These are phyloP conservation scores for Dactylellina leptospora DNA, from an alignment of 2,329 filamentous ascomycete genomes.

Conservation along the genomic window DNA sequence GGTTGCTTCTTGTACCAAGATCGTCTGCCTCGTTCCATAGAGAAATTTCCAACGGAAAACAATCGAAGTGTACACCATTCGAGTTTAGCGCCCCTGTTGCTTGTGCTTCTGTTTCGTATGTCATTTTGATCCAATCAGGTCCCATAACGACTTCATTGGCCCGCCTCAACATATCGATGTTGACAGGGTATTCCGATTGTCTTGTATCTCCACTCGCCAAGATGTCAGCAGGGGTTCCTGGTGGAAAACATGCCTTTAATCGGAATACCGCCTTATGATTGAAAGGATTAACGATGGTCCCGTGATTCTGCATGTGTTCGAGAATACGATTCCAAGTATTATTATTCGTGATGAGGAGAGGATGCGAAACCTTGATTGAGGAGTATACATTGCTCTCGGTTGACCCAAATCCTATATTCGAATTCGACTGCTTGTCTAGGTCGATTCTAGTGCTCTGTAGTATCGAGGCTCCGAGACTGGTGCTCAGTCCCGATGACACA, in stretches of 20 bases:
- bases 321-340: constrained; percentile 46
- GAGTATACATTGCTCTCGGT: constrained; percentile 31
- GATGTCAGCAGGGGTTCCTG: constrained; percentile 37
- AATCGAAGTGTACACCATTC: constrained; percentile 44
- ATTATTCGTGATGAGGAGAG: constrained; percentile 39
- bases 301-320: constrained; percentile 41
- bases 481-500: constrained; percentile 17
- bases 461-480: no score
- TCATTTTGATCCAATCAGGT: constrained; percentile 48
- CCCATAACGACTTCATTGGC: constrained; percentile 51
- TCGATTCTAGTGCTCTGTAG: constrained; percentile 18
- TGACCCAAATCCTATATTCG: neutral
- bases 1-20: constrained; percentile 14
- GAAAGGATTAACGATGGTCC: constrained; percentile 48
- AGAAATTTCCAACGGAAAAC: constrained; percentile 39
- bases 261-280: constrained; percentile 43
- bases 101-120: constrained; percentile 43
- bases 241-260: constrained; percentile 39
- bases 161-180: constrained; percentile 38
- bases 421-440: constrained; percentile 5
- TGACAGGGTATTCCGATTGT: constrained; percentile 42
- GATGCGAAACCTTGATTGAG: constrained; percentile 37
- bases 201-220: constrained; percentile 39
- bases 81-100: constrained; percentile 28
- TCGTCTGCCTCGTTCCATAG: constrained; percentile 40